These are phyloP conservation scores for Akanthomyces dipterigenus DNA, from an alignment of 2,329 filamentous ascomycete species.

Conservation along the genomic window DNA sequence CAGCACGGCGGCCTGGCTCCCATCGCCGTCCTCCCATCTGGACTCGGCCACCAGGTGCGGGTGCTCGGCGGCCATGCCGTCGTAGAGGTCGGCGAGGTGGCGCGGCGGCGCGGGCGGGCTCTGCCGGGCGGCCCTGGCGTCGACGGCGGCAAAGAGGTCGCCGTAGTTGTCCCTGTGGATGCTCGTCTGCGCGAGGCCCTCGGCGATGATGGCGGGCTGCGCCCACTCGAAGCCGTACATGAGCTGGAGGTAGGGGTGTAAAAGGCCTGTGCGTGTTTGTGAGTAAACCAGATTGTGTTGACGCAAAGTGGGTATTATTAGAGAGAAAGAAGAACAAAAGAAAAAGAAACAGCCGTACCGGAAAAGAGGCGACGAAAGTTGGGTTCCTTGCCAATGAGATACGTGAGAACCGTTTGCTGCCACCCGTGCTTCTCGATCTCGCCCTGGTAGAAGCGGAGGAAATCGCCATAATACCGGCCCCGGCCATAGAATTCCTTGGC, in stretches of 20 bases:
- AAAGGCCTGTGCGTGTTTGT: slow-evolving; percentile 42
- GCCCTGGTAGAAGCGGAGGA: slow-evolving; percentile 66
- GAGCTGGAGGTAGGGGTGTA: slow-evolving; percentile 79
- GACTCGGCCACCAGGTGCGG: slow-evolving; percentile 48
- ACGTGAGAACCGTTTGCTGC: slow-evolving; percentile 54
- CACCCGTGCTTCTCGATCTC: slow-evolving; percentile 61
- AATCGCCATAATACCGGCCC: slow-evolving; percentile 60
- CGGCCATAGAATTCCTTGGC: slow-evolving; percentile 58
- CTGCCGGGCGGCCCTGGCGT: slow-evolving; percentile 37
- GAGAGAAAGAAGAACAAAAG: not conserved
- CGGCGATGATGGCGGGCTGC: slow-evolving; percentile 74
- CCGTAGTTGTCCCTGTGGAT: slow-evolving; percentile 57
- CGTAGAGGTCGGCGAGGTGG: slow-evolving; percentile 52
- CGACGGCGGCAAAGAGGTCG: slow-evolving; percentile 46
- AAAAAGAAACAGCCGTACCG: slow-evolving; percentile 35
- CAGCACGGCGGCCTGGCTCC: slow-evolving; percentile 60
- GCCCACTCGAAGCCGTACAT: slow-evolving; percentile 78
- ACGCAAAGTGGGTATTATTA: too few relatives aligned
- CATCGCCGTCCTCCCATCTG: slow-evolving; percentile 51
- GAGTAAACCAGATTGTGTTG: not conserved
- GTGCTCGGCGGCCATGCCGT: slow-evolving; percentile 46
- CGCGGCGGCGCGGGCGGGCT: slow-evolving; percentile 16
- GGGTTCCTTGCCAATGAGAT: slow-evolving; percentile 61
- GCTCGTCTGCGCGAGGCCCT: slow-evolving; percentile 70
- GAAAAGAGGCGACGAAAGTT: slow-evolving; percentile 58